Evolutionary conservation across 73 alveolate species (phyloP).

Genomic region (Paramecium sonneborni): DNA sequence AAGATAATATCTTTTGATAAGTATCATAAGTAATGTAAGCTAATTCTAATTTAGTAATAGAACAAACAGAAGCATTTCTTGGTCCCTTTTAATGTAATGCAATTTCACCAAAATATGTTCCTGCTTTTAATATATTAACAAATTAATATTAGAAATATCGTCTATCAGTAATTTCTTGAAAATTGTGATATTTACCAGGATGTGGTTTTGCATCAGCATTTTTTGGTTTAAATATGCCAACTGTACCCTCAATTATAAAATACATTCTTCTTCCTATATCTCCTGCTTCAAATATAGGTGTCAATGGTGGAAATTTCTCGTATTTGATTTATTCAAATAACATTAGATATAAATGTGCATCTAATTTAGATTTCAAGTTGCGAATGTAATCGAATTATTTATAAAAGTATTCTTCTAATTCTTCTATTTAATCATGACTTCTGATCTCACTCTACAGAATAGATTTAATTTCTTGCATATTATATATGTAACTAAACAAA

Average conservation of each 20-base stretch:
- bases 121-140: not conserved
- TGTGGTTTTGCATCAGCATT: not conserved
- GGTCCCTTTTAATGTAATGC: slow-evolving; percentile 21
- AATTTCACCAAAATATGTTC: slow-evolving; percentile 21
- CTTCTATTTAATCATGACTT: not conserved
- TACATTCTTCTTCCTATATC: slow-evolving; percentile 42
- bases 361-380: slow-evolving; percentile 31
- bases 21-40: not conserved
- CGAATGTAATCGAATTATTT: not conserved
- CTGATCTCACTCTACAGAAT: not conserved
- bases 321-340: not conserved
- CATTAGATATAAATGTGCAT: not conserved
- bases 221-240: slow-evolving; percentile 29
- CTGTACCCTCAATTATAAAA: slow-evolving; percentile 29
- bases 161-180: slow-evolving; percentile 13
- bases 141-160: not conserved
- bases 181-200: not conserved
- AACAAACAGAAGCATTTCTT: not conserved
- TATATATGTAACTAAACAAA: not conserved
- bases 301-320: not conserved
- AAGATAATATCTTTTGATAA: not conserved
- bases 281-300: slow-evolving; percentile 45
- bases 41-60: not conserved
- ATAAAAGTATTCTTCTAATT: slow-evolving; percentile 34
- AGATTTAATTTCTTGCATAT: not conserved